phyloP scores from a whole-genome alignment of 179 eudicot genomes.

The Nepenthes alata region DNA sequence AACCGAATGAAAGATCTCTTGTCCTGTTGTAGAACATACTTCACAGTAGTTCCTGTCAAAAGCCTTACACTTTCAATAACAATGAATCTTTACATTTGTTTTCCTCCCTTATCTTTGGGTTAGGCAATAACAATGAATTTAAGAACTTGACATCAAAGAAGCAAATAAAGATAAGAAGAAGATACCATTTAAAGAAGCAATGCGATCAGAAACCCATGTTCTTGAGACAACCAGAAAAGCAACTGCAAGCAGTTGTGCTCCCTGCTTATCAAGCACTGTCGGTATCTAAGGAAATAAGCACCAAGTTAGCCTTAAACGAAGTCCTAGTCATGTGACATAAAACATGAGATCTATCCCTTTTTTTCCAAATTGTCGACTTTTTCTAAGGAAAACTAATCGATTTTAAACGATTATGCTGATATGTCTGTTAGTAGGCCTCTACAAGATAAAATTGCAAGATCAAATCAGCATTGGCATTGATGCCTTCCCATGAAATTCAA shows the following conservation, averaged over 20 bases:
- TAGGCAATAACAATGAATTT: not conserved
- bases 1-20: constrained; percentile 72
- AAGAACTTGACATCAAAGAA: not conserved
- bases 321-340: not conserved
- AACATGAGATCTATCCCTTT: not conserved
- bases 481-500: too few relatives aligned
- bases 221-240: constrained; percentile 83
- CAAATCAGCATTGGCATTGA: too few relatives aligned
- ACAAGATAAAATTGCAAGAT: too few relatives aligned
- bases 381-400: too few relatives aligned
- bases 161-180: constrained; percentile 3
- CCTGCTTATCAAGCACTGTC: constrained; percentile 87
- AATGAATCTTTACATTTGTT: not conserved
- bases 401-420: too few relatives aligned
- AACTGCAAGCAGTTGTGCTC: constrained; percentile 89
- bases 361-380: not conserved
- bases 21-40: constrained; percentile 88
- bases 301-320: constrained; percentile 8
- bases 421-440: too few relatives aligned
- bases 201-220: constrained; percentile 91
- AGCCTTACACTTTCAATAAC: constrained; percentile 5
- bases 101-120: not conserved
- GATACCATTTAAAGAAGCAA: constrained; percentile 88
- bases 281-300: constrained; percentile 54
- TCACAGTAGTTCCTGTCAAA: constrained; percentile 79